phyloP scores from a whole-genome alignment of 148 eudicot species.

The Camellia lanceoleosa region DNA sequence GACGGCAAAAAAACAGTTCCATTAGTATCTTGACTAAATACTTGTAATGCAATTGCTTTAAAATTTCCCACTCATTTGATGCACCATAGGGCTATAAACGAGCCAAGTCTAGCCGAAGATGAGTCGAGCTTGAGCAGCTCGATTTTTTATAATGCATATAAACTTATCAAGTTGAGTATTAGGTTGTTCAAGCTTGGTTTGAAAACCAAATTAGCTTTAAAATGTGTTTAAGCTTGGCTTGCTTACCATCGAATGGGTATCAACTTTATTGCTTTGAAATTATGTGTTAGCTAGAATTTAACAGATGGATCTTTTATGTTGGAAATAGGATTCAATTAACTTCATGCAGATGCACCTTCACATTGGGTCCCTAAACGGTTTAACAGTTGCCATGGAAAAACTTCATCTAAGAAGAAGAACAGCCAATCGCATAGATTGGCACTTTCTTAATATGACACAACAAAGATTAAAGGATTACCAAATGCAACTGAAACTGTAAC shows the following conservation, averaged over 20 bases:
- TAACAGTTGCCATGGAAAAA: background rate
- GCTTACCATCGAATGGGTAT: background rate
- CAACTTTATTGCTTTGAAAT: background rate
- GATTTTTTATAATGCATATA: too few relatives aligned
- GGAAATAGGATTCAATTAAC: background rate
- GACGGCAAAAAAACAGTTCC: background rate
- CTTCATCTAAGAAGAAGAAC: background rate
- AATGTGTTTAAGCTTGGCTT: too few relatives aligned
- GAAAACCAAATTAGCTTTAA: too few relatives aligned
- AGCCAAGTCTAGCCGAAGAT: too few relatives aligned
- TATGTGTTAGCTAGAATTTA: background rate
- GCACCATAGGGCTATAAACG: too few relatives aligned
- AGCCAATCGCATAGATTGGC: background rate
- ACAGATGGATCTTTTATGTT: background rate
- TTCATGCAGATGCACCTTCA: background rate
- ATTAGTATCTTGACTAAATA: constrained; percentile 6
- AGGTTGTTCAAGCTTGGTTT: too few relatives aligned
- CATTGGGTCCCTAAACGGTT: background rate
- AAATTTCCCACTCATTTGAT: background rate
- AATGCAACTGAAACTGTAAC: background rate
- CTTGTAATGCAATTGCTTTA: constrained; percentile 1
- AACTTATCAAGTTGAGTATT: too few relatives aligned
- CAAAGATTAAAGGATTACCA: background rate
- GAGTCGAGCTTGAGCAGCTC: too few relatives aligned
- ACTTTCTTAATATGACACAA: background rate